phyloP scores from a whole-genome alignment of 129 eudicot species.

The Chrysanthemum makinoi region DNA sequence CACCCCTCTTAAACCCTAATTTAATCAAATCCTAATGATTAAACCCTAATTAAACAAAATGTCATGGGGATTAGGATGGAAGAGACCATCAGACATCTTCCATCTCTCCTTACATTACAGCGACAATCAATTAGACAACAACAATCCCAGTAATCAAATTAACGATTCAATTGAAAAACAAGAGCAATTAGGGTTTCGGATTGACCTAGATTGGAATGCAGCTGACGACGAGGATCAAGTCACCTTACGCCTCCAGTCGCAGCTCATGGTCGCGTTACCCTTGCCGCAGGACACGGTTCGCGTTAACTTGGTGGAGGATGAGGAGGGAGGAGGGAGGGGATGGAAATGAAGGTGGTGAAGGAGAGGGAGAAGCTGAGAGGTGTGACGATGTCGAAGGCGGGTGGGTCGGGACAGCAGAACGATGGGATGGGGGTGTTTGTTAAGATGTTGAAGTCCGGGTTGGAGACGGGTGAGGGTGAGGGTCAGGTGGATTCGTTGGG shows the following conservation, averaged over 20 bases:
- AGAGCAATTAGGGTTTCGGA: conserved; percentile 60
- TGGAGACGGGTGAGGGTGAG: conserved; percentile 30
- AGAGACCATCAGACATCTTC: conserved; percentile 77
- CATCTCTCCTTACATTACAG: conserved; percentile 43
- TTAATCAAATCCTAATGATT: no score
- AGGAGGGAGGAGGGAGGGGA: conserved; percentile 41
- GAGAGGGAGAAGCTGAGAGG: conserved; percentile 80
- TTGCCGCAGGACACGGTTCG: conserved; percentile 79
- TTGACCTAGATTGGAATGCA: conserved; percentile 87
- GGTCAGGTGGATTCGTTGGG: conserved; percentile 42
- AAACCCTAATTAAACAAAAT: conserved; percentile 35
- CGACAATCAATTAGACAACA: not conserved
- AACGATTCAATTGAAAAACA: not conserved
- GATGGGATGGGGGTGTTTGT: conserved; percentile 89
- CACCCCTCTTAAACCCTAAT: conserved; percentile 44
- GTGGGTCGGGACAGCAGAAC: conserved; percentile 71
- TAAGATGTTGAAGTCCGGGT: conserved; percentile 64
- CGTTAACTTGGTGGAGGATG: conserved; percentile 39
- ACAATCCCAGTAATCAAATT: no score
- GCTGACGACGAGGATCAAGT: conserved; percentile 99
- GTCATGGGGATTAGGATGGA: conserved; percentile 99
- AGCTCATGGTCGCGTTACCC: conserved; percentile 92
- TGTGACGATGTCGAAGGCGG: conserved; percentile 60
- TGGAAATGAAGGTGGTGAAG: conserved; percentile 85
- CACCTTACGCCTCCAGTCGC: conserved; percentile 83